Base-by-base conservation (phyloP, 129 eudicot genomes). In the Smallanthus sonchifolius region DNA sequence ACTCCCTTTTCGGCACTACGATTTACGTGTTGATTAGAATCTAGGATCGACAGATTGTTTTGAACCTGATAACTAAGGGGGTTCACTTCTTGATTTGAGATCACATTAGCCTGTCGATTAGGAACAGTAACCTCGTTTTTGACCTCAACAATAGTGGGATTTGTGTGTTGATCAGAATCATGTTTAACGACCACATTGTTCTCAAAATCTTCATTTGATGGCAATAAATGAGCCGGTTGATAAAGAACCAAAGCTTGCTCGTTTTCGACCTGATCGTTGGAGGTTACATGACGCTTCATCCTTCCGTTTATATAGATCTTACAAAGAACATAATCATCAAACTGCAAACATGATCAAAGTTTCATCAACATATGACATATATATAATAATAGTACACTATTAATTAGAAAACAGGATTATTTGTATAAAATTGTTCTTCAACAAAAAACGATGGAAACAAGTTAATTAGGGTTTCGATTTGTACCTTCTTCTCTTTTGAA, bases 311-410 rank as follows among this genome's bases (percentile, higher is more conserved):
- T 54, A 19, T 75, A 75, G 30, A 75, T 75, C 73, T 38, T 75
- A 52, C 65, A 65, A 4, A 75, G 39, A 14, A 65, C 79, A 10
- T 77, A 56, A 16, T 77, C 63, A 36, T 68, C 38, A 55, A 75
- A 36, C 79, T 75, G 73, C 66, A 43, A 63, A 63, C 3, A 61
- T 3, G 4, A 14, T 35, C 24, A 52, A 35, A 30, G 16, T 35
- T 38, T 49, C 43, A 75, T 39, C 65, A 51, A 37, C 10, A 20
- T 0, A 48, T 19, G 0, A 43, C 30, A 24, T 24, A 24, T 24
- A 24, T 24, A 24, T 24, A 24, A 24, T 24, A 24, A 24, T 24
- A 24, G 30, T 24, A 24, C 30, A 24, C 30, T 24, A 24, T 24
- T 24, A 24, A 24, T 24, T 24, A 24, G 30, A 24, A 24, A 24